Evolutionary conservation across 805 yeast species (phyloP).

Genomic region (Ogataea saltuana): DNA sequence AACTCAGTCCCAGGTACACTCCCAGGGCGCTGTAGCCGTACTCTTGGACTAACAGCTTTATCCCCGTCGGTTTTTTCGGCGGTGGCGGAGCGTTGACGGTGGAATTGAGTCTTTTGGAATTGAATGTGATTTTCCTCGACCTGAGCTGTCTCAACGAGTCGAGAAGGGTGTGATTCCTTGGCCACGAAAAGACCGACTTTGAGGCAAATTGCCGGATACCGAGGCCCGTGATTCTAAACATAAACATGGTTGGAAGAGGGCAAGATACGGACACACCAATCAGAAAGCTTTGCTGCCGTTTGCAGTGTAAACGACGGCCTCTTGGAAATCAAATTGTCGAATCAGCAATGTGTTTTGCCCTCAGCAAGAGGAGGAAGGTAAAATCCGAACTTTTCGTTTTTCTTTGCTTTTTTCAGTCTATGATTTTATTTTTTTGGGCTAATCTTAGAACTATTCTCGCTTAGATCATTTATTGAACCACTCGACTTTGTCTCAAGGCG

Average conservation of each 20-base stretch:
- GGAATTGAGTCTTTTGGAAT: constrained; percentile 23
- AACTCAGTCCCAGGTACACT: constrained; percentile 72
- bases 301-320: too few relatives aligned
- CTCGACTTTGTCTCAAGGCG: background rate
- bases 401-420: too few relatives aligned
- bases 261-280: too few relatives aligned
- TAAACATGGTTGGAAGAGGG: too few relatives aligned
- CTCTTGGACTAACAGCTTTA: constrained; percentile 70
- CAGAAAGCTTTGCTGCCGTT: too few relatives aligned
- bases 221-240: background rate
- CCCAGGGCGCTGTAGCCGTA: constrained; percentile 93
- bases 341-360: too few relatives aligned
- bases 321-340: too few relatives aligned
- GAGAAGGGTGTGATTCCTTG: background rate
- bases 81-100: constrained; percentile 7
- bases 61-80: constrained; percentile 42
- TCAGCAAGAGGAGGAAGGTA: too few relatives aligned
- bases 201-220: constrained; percentile 4
- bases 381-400: too few relatives aligned
- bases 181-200: too few relatives aligned
- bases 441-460: too few relatives aligned
- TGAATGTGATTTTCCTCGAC: background rate
- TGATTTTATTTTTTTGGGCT: too few relatives aligned
- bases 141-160: background rate
- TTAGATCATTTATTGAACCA: background rate